These are phyloP conservation scores for Candida ficus DNA, from an alignment of 805 yeast genomes.

Conservation along the genomic window DNA sequence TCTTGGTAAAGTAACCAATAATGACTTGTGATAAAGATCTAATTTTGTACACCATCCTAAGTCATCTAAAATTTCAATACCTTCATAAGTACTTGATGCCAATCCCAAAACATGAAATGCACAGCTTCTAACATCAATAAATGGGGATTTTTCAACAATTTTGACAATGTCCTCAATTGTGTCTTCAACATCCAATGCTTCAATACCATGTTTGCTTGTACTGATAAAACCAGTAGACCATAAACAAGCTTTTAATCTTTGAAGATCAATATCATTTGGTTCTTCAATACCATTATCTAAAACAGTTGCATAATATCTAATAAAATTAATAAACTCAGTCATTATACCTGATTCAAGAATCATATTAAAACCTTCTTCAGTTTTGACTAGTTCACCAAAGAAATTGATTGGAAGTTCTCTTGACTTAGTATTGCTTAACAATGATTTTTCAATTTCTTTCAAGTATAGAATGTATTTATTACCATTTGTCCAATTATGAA, in stretches of 20 bases:
- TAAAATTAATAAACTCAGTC: slow-evolving; percentile 31
- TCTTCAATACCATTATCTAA: slow-evolving; percentile 15
- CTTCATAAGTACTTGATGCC: slow-evolving; percentile 67
- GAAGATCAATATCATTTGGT: slow-evolving; percentile 29
- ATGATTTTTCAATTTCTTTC: slow-evolving; percentile 40
- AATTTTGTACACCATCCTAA: slow-evolving; percentile 62
- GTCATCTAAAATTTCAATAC: slow-evolving; percentile 81
- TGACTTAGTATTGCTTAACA: slow-evolving; percentile 12
- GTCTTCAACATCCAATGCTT: slow-evolving; percentile 47
- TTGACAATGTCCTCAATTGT: slow-evolving; percentile 48
- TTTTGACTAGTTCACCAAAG: slow-evolving; percentile 72
- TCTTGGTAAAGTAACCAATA: slow-evolving; percentile 38
- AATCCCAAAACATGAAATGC: slow-evolving; percentile 77
- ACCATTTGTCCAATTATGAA: slow-evolving; percentile 58
- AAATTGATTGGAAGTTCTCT: slow-evolving; percentile 55
- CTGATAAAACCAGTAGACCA: slow-evolving; percentile 90
- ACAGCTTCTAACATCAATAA: slow-evolving; percentile 66
- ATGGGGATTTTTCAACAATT: slow-evolving; percentile 40
- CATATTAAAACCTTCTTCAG: slow-evolving; percentile 71
- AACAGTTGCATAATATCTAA: slow-evolving; percentile 28
- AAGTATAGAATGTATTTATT: slow-evolving; percentile 43
- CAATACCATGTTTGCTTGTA: slow-evolving; percentile 63
- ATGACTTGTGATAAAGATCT: slow-evolving; percentile 37
- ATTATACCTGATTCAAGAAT: slow-evolving; percentile 48
- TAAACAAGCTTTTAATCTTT: slow-evolving; percentile 62